Conservation (phyloP, 2,329 filamentous ascomycete species). For the Fusarium tricinctum region DNA sequence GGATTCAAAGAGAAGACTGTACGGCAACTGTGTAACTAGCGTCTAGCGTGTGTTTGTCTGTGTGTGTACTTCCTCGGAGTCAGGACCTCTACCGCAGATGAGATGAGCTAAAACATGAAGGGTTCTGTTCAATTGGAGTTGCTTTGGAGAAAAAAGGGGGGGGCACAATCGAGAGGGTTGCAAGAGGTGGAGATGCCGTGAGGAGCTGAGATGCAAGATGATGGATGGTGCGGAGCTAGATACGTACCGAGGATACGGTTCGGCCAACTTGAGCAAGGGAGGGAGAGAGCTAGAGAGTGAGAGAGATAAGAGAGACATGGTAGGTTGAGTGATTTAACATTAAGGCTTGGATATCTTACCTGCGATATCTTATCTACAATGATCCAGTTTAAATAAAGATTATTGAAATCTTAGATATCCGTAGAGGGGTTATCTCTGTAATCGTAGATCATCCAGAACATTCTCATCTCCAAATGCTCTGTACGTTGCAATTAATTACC, state of each 20-base stretch:
- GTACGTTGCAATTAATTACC: not conserved
- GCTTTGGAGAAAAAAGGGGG: constrained; percentile 29
- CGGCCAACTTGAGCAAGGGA: not conserved
- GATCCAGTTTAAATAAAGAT: too few relatives aligned
- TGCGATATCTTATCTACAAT: too few relatives aligned
- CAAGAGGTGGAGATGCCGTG: constrained; percentile 36
- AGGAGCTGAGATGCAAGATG: constrained; percentile 20
- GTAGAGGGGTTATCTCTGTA: not conserved
- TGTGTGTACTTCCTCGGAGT: too few relatives aligned
- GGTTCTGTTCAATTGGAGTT: constrained; percentile 29
- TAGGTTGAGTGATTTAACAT: constrained; percentile 20
- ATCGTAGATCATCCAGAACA: not conserved
- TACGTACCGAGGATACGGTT: constrained; percentile 3
- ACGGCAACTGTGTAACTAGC: too few relatives aligned
- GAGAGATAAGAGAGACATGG: constrained; percentile 10
- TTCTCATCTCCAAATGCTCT: not conserved
- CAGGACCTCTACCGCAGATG: constrained; percentile 1
- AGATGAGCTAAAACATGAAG: constrained; percentile 8
- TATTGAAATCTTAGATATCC: not conserved
- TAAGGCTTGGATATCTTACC: not conserved
- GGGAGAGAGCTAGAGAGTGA: not conserved
- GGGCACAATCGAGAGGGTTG: constrained; percentile 7
- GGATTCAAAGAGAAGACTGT: too few relatives aligned
- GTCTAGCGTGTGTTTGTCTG: too few relatives aligned
- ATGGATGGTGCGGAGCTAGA: constrained; percentile 26